Percentiles rank a stretch among this genome's conserved stretches.
phyloP scores from a whole-genome alignment of 345 rosid species.

The Psidium friedrichsthalianum region DNA sequence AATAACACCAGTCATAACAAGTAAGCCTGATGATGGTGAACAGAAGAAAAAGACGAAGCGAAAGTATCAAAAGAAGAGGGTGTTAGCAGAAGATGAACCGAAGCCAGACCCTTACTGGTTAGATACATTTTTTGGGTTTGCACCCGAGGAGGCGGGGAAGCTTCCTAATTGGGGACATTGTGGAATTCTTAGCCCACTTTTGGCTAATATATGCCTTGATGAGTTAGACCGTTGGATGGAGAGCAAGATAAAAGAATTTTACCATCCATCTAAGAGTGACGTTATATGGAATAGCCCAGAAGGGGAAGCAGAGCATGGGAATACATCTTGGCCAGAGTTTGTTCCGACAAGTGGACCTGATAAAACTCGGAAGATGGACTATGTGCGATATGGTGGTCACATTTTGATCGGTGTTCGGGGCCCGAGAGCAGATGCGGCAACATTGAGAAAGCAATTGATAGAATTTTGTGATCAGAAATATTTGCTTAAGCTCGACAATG shows the following conservation, averaged over 20 bases:
- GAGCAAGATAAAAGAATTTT: slow-evolving; percentile 73
- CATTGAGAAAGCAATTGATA: slow-evolving; percentile 81
- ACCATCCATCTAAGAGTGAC: slow-evolving; percentile 80
- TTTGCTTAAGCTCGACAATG: slow-evolving; percentile 83
- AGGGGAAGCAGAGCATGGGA: slow-evolving; percentile 90
- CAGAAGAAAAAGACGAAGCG: slow-evolving; percentile 67
- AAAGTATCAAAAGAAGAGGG: slow-evolving; percentile 91
- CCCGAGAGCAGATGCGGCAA: slow-evolving; percentile 91
- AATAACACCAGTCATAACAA: slow-evolving; percentile 74
- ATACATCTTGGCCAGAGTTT: slow-evolving; percentile 96
- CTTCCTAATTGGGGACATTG: slow-evolving; percentile 94
- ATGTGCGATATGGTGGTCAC: slow-evolving; percentile 80
- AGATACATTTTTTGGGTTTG: slow-evolving; percentile 89
- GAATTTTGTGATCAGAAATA: slow-evolving; percentile 92
- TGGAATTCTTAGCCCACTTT: slow-evolving; percentile 80
- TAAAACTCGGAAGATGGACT: slow-evolving; percentile 90
- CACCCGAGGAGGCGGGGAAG: slow-evolving; percentile 95
- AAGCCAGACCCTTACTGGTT: slow-evolving; percentile 99
- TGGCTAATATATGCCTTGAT: slow-evolving; percentile 82
- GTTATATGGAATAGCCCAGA: slow-evolving; percentile 91
- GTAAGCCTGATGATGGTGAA: slow-evolving; percentile 33
- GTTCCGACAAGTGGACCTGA: slow-evolving; percentile 99
- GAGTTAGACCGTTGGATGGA: slow-evolving; percentile 92
- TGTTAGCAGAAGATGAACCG: slow-evolving; percentile 93
- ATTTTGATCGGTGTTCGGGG: slow-evolving; percentile 87